Percentiles rank a stretch among this genome's conserved stretches.
phyloP scores from a whole-genome alignment of 257 asterid species.

The Capsicum chinense region DNA sequence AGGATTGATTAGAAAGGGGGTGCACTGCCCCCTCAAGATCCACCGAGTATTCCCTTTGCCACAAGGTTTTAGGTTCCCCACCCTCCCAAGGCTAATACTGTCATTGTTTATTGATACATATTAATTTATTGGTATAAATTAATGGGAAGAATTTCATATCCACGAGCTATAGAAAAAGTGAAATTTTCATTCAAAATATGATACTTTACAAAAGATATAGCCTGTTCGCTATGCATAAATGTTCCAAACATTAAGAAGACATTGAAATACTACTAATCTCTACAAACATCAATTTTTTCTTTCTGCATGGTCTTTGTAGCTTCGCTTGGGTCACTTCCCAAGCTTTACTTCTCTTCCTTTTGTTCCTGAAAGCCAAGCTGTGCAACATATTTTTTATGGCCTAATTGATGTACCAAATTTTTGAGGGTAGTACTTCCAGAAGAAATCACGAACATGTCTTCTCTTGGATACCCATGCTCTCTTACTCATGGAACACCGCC shows the following conservation, averaged over 20 bases:
- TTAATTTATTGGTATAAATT: not conserved
- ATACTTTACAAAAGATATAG: not conserved
- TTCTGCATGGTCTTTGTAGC: not conserved
- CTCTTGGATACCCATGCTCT: not conserved
- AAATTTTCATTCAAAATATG: not conserved
- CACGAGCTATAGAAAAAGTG: not conserved
- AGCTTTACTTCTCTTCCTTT: not conserved
- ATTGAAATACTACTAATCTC: not conserved
- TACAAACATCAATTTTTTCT: not conserved
- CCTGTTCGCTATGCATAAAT: not conserved
- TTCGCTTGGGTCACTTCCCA: not conserved
- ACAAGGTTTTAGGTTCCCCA: not conserved
- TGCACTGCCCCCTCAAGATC: not conserved
- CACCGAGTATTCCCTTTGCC: constrained; percentile 9
- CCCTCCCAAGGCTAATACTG: not conserved
- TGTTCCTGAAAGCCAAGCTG: not conserved
- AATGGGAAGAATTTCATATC: not conserved
- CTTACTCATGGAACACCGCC: not conserved
- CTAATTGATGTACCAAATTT: not conserved
- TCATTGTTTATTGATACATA: not conserved
- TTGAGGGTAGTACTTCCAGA: not conserved
- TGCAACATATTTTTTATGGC: constrained; percentile 4
- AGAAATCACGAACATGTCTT: not conserved
- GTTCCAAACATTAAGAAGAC: not conserved
- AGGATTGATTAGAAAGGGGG: not conserved